Percentiles rank a stretch among this genome's conserved stretches.
Evolutionary conservation across 176 grass and related monocot genomes (phyloP).

Genomic region (Aegilops sharonensis): DNA sequence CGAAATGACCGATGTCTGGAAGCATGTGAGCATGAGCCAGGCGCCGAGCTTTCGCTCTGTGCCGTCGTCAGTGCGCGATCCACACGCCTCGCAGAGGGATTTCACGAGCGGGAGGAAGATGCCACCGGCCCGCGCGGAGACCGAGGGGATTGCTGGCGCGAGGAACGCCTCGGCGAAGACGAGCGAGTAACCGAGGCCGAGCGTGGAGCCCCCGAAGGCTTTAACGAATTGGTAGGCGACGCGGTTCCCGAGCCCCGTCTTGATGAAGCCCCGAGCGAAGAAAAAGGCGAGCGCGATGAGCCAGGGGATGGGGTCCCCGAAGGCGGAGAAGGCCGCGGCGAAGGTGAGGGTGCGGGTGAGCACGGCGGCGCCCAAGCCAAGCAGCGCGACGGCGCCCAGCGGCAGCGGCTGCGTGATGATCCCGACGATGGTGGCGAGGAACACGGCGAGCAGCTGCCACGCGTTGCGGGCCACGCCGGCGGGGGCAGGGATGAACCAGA

Average conservation of each 20-base stretch:
- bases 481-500: conserved; percentile 79
- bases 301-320: conserved; percentile 97
- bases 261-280: conserved; percentile 94
- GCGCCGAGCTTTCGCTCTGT: conserved; percentile 72
- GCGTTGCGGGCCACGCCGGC: conserved; percentile 76
- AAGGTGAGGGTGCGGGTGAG: conserved; percentile 86
- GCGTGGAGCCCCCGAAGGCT: conserved; percentile 77
- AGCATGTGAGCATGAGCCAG: conserved; percentile 98
- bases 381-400: conserved; percentile 85
- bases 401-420: conserved; percentile 97
- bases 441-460: conserved; percentile 91
- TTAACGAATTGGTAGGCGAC: conserved; percentile 89
- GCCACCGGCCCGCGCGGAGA: conserved; percentile 76
- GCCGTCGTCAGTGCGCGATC: conserved; percentile 70
- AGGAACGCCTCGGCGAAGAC: conserved; percentile 95
- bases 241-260: conserved; percentile 82
- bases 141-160: conserved; percentile 86
- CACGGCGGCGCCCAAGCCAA: conserved; percentile 89
- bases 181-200: conserved; percentile 87
- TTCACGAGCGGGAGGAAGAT: conserved; percentile 97
- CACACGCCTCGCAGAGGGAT: conserved; percentile 79
- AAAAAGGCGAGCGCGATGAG: conserved; percentile 99
- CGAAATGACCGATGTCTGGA: conserved; percentile 90
- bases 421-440: conserved; percentile 92
- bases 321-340: conserved; percentile 88